Percentiles rank a stretch among this genome's conserved stretches.
These are phyloP conservation scores for Reutealis trisperma DNA, from an alignment of 345 rosid species.

Conservation along the genomic window DNA sequence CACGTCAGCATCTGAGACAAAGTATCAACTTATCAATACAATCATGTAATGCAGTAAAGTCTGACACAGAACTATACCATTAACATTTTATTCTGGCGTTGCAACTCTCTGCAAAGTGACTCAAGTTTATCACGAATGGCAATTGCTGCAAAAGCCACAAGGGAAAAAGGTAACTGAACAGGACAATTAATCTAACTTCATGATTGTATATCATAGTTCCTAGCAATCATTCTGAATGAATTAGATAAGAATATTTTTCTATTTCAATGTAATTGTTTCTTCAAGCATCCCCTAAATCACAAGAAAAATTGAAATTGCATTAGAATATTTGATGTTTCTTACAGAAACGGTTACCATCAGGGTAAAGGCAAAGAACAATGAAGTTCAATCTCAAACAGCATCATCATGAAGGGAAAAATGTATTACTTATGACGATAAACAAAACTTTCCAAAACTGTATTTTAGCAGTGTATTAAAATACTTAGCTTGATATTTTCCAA, in stretches of 20 bases:
- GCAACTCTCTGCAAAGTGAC: constrained; percentile 89
- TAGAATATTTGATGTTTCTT: background rate
- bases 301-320: background rate
- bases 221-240: background rate
- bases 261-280: background rate
- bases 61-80: constrained; percentile 51
- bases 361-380: background rate
- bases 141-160: constrained; percentile 49
- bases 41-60: constrained; percentile 7
- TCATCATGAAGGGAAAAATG: background rate
- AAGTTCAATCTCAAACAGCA: background rate
- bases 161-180: background rate
- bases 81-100: constrained; percentile 87
- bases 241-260: background rate
- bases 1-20: background rate
- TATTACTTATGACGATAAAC: background rate
- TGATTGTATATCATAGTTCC: background rate
- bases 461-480: background rate
- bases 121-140: constrained; percentile 88
- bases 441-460: background rate
- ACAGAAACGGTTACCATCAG: background rate
- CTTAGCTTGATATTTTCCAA: background rate
- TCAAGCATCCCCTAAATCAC: background rate
- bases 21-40: background rate
- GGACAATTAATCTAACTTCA: constrained; percentile 3